Percentiles rank a stretch among this genome's conserved stretches.
These are phyloP conservation scores for Pleodorina starrii DNA, from an alignment of 139 green algal genomes.

Conservation along the genomic window DNA sequence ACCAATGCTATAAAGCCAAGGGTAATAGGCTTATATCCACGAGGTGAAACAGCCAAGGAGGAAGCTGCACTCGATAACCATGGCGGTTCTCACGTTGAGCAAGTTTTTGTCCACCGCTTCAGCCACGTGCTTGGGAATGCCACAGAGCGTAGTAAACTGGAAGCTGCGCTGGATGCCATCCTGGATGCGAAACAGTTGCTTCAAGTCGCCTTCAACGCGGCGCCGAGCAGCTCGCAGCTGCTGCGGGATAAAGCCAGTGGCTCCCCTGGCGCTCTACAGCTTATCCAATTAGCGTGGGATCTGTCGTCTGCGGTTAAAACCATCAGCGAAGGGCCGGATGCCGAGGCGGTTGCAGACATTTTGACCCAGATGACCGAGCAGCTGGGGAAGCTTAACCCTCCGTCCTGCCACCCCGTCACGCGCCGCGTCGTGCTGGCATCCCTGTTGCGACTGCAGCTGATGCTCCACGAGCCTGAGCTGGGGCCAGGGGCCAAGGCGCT, in stretches of 20 bases:
- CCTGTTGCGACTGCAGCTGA: slow-evolving; percentile 19
- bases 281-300: background rate
- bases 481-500: background rate
- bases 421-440: slow-evolving; percentile 32
- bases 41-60: background rate
- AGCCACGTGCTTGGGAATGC: background rate
- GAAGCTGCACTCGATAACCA: background rate
- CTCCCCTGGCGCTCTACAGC: background rate
- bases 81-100: background rate
- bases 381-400: background rate
- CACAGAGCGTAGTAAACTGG: background rate
- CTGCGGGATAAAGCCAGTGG: background rate
- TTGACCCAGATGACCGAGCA: background rate
- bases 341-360: background rate
- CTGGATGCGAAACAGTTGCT: background rate
- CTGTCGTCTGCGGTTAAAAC: background rate
- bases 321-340: background rate
- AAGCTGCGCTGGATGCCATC: background rate
- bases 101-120: slow-evolving; percentile 38
- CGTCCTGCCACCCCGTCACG: slow-evolving; percentile 5
- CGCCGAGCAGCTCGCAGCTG: background rate
- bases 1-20: no score
- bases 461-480: background rate
- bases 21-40: background rate
- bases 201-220: background rate